Base-by-base conservation (phyloP, 2,329 filamentous ascomycete genomes). In the Trichoderma sp. region DNA sequence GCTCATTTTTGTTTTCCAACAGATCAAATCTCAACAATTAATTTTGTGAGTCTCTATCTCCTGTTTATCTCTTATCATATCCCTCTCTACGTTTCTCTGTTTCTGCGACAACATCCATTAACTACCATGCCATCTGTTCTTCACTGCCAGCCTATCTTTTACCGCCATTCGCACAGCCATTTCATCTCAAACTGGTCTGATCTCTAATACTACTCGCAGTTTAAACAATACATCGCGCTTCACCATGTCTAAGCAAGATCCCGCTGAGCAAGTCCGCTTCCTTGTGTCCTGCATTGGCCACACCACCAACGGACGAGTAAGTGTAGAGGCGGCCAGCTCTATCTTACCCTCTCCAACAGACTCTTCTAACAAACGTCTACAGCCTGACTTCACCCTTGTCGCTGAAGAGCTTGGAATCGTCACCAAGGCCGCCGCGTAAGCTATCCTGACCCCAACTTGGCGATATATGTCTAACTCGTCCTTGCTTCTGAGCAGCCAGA, bases 361-460 rank as follows among this genome's bases (percentile, higher is more conserved):
- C 1, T 10, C 11, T 1, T 8, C 6, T 10, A 14, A 35, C 73
- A 73, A 33, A 73, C 56, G 10, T 7, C 4, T 24, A 19, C 68
- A 92, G 90, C 83, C 91, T 6, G 87, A 92, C 74, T 92, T 91
- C 72, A 80, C 78, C 6, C 83, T 84, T 60, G 91, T 93, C n/a
- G 88, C 88, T 13, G 80, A 83, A 19, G 89, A 92, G 73, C 87
- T 89, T 53, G 80, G 78, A 27, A 90, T 92, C 47, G 83, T 89
- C 40, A 83, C 80, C 77, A 91, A 91, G 79, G 89, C 86, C 16
- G 91, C 91, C 27, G 90, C 90, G 91, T 92, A 85, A 84, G 90
- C 86, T 21, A 11, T 3, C n/a, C 14, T 29, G 27, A 3, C 21
- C 61, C 24, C 21, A 16, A 5, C 11, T 13, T 43, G 2, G 5